These are phyloP conservation scores for Triadica sebifera DNA, from an alignment of 345 rosid species.

Conservation along the genomic window DNA sequence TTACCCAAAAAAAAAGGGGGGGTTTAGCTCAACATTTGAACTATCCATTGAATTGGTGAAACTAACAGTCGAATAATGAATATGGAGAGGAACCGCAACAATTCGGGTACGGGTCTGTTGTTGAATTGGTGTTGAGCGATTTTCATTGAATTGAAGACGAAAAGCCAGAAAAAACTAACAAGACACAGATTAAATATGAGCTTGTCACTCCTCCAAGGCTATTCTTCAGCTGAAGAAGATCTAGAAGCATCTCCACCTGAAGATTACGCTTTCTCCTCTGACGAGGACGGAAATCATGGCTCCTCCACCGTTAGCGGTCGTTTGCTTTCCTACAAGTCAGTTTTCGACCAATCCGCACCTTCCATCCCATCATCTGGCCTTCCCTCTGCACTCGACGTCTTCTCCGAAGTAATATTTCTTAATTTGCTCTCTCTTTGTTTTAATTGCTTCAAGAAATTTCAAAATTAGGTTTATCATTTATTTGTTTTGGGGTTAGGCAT, in stretches of 20 bases:
- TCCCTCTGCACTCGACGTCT: slow-evolving; percentile 81
- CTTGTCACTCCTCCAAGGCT: slow-evolving; percentile 73
- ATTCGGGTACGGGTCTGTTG: too few relatives aligned
- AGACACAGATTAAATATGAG: slow-evolving; percentile 44
- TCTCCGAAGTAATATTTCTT: slow-evolving; percentile 60
- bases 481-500: neutral
- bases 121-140: too few relatives aligned
- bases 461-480: neutral
- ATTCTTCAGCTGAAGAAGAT: slow-evolving; percentile 82
- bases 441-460: neutral
- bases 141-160: too few relatives aligned
- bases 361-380: slow-evolving; percentile 46
- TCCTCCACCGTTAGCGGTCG: slow-evolving; percentile 25
- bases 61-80: too few relatives aligned
- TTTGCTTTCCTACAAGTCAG: slow-evolving; percentile 37
- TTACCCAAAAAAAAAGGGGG: too few relatives aligned
- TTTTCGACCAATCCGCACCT: slow-evolving; percentile 39
- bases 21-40: too few relatives aligned
- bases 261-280: slow-evolving; percentile 21
- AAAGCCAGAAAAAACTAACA: too few relatives aligned
- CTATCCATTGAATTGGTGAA: too few relatives aligned
- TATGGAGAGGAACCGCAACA: too few relatives aligned
- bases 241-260: slow-evolving; percentile 21
- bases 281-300: slow-evolving; percentile 19
- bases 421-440: neutral